Percentiles rank a stretch among this genome's conserved stretches.
These are phyloP conservation scores for Phlebopus sp. DNA, from an alignment of 1,284 basidiomycete species.

Conservation along the genomic window DNA sequence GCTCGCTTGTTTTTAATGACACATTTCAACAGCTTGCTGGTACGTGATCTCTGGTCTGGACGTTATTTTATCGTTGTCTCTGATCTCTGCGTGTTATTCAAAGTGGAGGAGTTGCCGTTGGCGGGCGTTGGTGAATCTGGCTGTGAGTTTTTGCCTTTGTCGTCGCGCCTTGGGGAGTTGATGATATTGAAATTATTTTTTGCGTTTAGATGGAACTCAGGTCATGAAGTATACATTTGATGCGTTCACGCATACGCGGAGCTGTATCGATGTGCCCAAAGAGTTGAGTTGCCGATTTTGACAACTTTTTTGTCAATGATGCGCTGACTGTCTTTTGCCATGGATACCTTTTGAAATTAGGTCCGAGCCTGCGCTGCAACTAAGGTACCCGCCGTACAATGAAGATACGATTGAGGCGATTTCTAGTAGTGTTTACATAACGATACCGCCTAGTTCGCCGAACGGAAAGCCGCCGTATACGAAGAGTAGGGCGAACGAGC, in stretches of 20 bases:
- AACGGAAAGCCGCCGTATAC: not conserved
- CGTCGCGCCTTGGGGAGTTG: not conserved
- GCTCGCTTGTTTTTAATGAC: slow-evolving; percentile 53
- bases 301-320: not conserved
- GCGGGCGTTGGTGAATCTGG: slow-evolving; percentile 43
- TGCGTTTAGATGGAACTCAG: slow-evolving; percentile 39
- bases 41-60: slow-evolving; percentile 2
- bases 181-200: not conserved
- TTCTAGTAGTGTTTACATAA: too few relatives aligned
- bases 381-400: too few relatives aligned
- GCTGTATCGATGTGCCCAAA: slow-evolving; percentile 43
- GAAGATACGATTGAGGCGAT: too few relatives aligned
- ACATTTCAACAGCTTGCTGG: slow-evolving; percentile 43
- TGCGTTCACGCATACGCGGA: slow-evolving; percentile 44
- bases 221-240: slow-evolving; percentile 45
- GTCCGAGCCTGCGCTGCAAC: slow-evolving; percentile 13
- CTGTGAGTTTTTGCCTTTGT: slow-evolving; percentile 32
- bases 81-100: not conserved
- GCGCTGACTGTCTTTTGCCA: slow-evolving; percentile 1
- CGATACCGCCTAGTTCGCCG: too few relatives aligned
- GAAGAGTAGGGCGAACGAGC: not conserved
- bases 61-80: slow-evolving; percentile 8
- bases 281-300: slow-evolving; percentile 25
- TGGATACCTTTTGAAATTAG: slow-evolving; percentile 8
- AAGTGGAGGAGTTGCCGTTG: slow-evolving; percentile 25